Percentiles rank a stretch among this genome's conserved stretches.
Evolutionary conservation across 192 early-diverging fungal genomes (phyloP).

Genomic region (Mortierella claussenii): DNA sequence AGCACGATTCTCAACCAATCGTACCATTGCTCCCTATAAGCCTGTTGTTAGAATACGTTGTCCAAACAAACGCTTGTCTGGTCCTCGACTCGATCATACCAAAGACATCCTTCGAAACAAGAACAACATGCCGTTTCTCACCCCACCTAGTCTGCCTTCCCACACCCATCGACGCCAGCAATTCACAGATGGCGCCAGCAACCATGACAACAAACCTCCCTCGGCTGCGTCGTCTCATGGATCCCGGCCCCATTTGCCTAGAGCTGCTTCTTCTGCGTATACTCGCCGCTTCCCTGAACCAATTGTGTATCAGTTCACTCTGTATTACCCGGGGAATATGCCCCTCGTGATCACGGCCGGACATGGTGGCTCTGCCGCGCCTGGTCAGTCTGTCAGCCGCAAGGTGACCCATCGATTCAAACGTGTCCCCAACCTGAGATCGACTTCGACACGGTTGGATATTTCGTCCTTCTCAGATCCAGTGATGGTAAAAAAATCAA

Average conservation of each 20-base stretch:
- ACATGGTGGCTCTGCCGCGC: conserved; percentile 18
- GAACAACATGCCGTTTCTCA: too few species aligned
- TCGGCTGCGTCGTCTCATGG: too few species aligned
- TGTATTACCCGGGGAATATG: conserved; percentile 47
- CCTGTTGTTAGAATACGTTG: neutral
- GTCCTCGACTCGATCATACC: too few species aligned
- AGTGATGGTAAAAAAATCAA: neutral
- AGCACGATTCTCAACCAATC: conserved; percentile 55
- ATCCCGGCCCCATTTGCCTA: neutral
- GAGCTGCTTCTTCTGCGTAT: neutral
- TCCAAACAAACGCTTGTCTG: too few species aligned
- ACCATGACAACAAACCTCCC: too few species aligned
- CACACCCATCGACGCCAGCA: too few species aligned
- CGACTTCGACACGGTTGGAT: neutral
- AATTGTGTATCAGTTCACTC: conserved; percentile 39
- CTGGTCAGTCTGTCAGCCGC: conserved; percentile 9
- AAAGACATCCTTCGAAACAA: too few species aligned
- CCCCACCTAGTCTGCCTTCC: too few species aligned
- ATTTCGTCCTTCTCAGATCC: conserved; percentile 16
- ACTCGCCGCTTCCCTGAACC: conserved; percentile 22
- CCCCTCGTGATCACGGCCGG: conserved; percentile 41
- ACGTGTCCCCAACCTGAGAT: conserved; percentile 10
- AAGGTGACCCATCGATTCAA: conserved; percentile 28
- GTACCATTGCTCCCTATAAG: neutral
- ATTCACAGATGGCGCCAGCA: too few species aligned